Base-by-base conservation (phyloP, 208 protist species). In the Acanthamoeba culbertsoni region DNA sequence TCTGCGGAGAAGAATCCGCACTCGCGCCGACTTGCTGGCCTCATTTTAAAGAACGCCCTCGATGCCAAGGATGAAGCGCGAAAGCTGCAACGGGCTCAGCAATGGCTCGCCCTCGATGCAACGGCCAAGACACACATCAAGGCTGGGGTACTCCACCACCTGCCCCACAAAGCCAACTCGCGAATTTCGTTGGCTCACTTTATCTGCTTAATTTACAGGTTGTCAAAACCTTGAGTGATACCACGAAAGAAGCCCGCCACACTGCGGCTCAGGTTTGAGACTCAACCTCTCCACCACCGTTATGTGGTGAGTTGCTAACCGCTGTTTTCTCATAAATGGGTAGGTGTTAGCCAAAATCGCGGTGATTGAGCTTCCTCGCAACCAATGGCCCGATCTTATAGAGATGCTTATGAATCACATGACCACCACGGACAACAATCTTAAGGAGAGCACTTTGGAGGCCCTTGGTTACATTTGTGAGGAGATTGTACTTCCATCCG, bases 391-490 rank as follows among this genome's bases (percentile, higher is more conserved):
- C 23, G 97, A 99, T 68, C 94, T 99, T 10, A 97, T 99, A 51
- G 79, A 96, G 26, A 96, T 96, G 20, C 96, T 99, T 3, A 90
- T 99, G 31, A 62, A 94, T 20, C 98, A 97, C 31, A 89, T 97
- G 42, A 96, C 95, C 18, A 10, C 93, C 55, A 95, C 94, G 10
- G 73, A 63, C 28, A 95, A 96, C 79, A 95, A 96, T 55, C 91
- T 97, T 48, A 95, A 98, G 93, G 98, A 98, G 94, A 97, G 99
- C 94, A 96, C 98, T n/a, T 97, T 99, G 26, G 97, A 98, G 43
- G 94, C 98, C 31, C 96, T 99, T 45, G 99, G 99, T 26, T 99
- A 99, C 96, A 96, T 99, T 42, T 99, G 98, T 95, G 98, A 99
- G 93, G 98, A 99, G 68, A 97, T 98, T 31, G 96, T 96, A 92